phyloP scores from a whole-genome alignment of 768 basidiomycete genomes.

The Podaxis carcinomalis region DNA sequence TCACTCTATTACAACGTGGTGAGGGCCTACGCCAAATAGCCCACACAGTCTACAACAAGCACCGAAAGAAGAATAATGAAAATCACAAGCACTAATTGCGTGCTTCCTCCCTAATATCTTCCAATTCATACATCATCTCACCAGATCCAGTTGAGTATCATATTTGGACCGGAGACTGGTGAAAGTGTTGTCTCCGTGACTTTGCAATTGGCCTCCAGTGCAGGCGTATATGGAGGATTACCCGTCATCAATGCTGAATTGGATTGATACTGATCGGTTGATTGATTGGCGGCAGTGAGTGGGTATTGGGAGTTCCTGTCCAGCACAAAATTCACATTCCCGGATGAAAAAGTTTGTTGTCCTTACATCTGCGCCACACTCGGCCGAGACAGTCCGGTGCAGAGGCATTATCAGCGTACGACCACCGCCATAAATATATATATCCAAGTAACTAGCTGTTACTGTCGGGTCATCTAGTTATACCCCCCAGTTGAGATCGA shows the following conservation, averaged over 20 bases:
- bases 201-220: neutral
- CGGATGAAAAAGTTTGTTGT: no score
- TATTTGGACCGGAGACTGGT: neutral
- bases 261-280: no score
- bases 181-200: neutral
- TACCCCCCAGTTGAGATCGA: slow-evolving; percentile 66
- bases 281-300: no score
- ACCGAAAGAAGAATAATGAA: no score
- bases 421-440: neutral
- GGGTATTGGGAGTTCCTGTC: no score
- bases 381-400: neutral
- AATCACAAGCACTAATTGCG: neutral
- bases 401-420: neutral
- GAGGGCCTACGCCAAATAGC: no score
- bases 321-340: no score
- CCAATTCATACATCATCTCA: neutral
- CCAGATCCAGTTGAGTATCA: neutral
- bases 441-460: neutral
- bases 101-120: neutral
- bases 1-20: no score
- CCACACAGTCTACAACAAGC: no score
- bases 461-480: slow-evolving; percentile 18
- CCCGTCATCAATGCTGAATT: neutral
- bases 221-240: neutral
- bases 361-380: no score